phyloP scores from a whole-genome alignment of 2,329 filamentous ascomycete species.

The Alternaria incomplexa region DNA sequence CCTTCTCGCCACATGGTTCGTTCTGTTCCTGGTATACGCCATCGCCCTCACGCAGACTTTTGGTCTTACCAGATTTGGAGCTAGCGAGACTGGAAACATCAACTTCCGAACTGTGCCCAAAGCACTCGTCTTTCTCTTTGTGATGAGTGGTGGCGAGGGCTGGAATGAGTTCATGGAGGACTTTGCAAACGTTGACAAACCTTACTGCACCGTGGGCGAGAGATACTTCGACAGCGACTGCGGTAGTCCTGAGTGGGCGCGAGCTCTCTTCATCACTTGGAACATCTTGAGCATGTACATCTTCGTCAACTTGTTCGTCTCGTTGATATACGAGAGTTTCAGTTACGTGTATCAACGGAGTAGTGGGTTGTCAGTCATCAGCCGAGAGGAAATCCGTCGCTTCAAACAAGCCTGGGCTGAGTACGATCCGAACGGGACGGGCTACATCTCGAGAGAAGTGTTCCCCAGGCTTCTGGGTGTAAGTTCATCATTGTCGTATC shows the following conservation, averaged over 20 bases:
- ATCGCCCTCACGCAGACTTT: slow-evolving; percentile 97
- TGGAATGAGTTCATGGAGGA: slow-evolving; percentile 99
- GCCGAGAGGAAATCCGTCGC: slow-evolving; percentile 88
- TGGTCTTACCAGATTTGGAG: slow-evolving; percentile 86
- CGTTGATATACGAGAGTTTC: slow-evolving; percentile 98
- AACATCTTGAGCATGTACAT: slow-evolving; percentile 99
- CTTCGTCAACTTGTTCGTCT: slow-evolving; percentile 97
- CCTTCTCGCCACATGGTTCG: slow-evolving; percentile 93
- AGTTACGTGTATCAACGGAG: slow-evolving; percentile 98
- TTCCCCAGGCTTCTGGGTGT: slow-evolving; percentile 87
- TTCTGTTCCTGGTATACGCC: slow-evolving; percentile 93
- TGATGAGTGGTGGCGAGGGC: slow-evolving; percentile 90
- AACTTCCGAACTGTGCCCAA: slow-evolving; percentile 96
- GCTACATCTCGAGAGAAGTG: slow-evolving; percentile 86
- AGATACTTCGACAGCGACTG: slow-evolving; percentile 90
- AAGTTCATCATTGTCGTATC: slow-evolving; percentile 38
- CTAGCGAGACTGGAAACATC: slow-evolving; percentile 74
- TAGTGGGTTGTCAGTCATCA: slow-evolving; percentile 87
- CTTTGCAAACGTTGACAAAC: slow-evolving; percentile 78
- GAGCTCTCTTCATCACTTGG: slow-evolving; percentile 91
- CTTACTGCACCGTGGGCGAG: slow-evolving; percentile 74
- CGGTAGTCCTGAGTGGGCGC: slow-evolving; percentile 86
- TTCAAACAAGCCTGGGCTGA: slow-evolving; percentile 99
- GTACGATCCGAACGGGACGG: slow-evolving; percentile 88
- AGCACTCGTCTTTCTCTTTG: slow-evolving; percentile 89